Base-by-base conservation (phyloP, 192 early-diverging fungal species). In the Backusella liffmaniae region DNA sequence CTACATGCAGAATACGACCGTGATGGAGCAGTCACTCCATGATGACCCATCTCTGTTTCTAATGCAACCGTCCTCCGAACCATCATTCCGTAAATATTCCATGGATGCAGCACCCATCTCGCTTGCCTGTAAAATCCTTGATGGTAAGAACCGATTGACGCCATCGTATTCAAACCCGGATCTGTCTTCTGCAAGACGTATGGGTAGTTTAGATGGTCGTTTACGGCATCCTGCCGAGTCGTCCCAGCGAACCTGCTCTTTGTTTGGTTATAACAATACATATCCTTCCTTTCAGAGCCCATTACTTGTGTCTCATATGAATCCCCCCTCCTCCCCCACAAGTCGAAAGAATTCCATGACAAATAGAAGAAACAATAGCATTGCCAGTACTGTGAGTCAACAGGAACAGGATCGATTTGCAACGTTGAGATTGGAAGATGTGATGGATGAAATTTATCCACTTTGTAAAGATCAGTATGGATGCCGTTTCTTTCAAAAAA, bases 391-490 rank as follows among this genome's bases (percentile, higher is more conserved):
- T 16, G 30, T 21, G 8, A 36, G 18, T 21, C 32, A 34, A 4
- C 32, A 35, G 18, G 67, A 92, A 41, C 67, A 69, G 23, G 67
- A 90, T 75, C 87, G 92, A 21, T 96, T 92, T 78, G 79, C 86
- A 42, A 89, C 89, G 21, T 84, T 87, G 10, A 65, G 81, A 15
- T 79, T 96, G n/a, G 92, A 95, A 36, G 90, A 92, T 10, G 84
- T 94, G 16, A 82, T 89, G 0, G 92, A 90, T 59, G 85, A 94
- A 30, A 91, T 95, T 8, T 92, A 92, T 66, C 80, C 89, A 2
- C 82, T 96, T 16, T 93, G 90, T 86, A 95, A 95, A 80, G 95
- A 96, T 76, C 95, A 96, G 81, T 87, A 94, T 74, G 95, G 95
- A 9, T 96, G 95, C 76, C 86, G 95, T 15, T 96, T 89, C 74